phyloP scores from a whole-genome alignment of 495 filamentous ascomycete genomes.

The Letharia columbiana region DNA sequence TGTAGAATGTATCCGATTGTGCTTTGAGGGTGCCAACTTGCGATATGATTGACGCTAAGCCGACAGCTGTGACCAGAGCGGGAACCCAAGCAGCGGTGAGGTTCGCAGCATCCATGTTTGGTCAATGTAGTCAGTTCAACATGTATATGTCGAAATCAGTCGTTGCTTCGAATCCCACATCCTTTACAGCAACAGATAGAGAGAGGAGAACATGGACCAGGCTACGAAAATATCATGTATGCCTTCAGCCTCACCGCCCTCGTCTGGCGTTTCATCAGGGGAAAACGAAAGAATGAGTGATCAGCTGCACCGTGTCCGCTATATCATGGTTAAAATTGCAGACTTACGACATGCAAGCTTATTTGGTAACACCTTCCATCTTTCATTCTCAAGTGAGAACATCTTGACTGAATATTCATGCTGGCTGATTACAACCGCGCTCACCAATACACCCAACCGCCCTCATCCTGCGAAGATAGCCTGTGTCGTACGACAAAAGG shows the following conservation, averaged over 20 bases:
- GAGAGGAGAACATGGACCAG: not conserved
- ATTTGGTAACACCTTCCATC: too few species aligned
- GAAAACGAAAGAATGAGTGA: not conserved
- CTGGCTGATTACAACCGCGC: too few species aligned
- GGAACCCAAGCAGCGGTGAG: not conserved
- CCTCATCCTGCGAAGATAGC: too few species aligned
- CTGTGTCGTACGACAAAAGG: too few species aligned
- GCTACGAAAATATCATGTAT: not conserved
- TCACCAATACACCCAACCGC: too few species aligned
- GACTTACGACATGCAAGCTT: too few species aligned
- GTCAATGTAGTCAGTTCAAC: not conserved
- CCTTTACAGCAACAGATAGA: not conserved
- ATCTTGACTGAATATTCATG: too few species aligned
- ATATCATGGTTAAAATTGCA: too few species aligned
- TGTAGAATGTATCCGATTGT: not conserved
- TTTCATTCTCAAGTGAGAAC: too few species aligned
- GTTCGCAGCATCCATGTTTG: not conserved
- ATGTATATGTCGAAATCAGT: not conserved
- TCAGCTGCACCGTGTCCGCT: not conserved
- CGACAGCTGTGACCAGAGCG: not conserved
- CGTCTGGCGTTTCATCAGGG: too few species aligned
- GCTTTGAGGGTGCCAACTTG: slow-evolving; percentile 2
- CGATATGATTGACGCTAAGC: not conserved
- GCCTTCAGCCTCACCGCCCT: too few species aligned
- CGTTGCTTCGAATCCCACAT: not conserved